Conservation (phyloP, 2,329 filamentous ascomycete species). For the Sarocladium oryzae region DNA sequence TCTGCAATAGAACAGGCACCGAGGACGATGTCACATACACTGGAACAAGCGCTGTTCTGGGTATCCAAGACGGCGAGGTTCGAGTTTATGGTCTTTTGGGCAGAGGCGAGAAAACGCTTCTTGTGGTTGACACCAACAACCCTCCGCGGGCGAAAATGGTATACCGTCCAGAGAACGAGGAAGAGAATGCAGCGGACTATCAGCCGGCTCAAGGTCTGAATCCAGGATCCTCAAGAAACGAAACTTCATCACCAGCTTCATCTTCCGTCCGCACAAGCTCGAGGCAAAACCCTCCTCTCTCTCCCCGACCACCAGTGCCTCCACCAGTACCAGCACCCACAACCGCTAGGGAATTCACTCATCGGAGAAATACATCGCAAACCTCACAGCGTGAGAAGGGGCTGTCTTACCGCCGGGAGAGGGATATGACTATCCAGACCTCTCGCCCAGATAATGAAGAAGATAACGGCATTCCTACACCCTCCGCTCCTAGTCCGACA, state of each 20-base stretch:
- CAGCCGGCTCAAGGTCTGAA: not conserved
- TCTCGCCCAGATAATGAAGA: not conserved
- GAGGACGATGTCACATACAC: constrained; percentile 64
- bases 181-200: not conserved
- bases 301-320: not conserved
- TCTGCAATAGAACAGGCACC: constrained; percentile 63
- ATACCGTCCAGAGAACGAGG: constrained; percentile 18
- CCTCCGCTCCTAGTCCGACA: constrained; percentile 28
- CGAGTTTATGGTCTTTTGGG: constrained; percentile 64
- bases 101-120: constrained; percentile 59
- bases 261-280: not conserved
- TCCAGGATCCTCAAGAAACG: not conserved
- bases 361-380: not conserved
- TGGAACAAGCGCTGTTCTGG: constrained; percentile 65
- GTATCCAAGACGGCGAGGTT: constrained; percentile 58
- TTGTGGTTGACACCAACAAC: constrained; percentile 58
- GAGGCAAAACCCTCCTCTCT: not conserved
- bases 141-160: constrained; percentile 40
- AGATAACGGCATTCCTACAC: constrained; percentile 19
- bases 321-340: not conserved
- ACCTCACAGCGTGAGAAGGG: not conserved
- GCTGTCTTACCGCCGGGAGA: not conserved
- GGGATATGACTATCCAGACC: not conserved
- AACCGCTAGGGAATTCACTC: no score
- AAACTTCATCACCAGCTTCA: not conserved